Conservation (phyloP, 768 basidiomycete species). For the Mycena leptocephala region DNA sequence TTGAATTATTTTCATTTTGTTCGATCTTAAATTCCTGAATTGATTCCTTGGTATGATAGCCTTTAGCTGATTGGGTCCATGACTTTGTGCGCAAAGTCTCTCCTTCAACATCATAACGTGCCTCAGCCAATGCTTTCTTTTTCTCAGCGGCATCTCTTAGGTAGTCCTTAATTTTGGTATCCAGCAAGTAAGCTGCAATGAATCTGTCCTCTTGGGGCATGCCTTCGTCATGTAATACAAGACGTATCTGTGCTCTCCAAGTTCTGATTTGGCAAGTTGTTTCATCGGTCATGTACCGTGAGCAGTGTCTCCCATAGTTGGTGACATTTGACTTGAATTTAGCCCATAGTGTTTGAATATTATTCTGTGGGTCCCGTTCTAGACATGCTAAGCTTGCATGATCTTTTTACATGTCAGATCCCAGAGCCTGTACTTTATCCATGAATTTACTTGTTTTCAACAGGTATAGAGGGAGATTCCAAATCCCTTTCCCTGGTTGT, state of each 20-base stretch:
- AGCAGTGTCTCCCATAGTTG: conserved; percentile 10
- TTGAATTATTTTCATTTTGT: not conserved
- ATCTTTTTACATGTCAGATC: not conserved
- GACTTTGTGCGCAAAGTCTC: too few species aligned
- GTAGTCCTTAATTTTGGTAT: not conserved
- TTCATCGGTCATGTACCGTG: not conserved
- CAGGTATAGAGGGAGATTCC: not conserved
- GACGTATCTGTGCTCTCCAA: not conserved
- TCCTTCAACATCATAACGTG: not conserved
- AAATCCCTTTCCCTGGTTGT: not conserved
- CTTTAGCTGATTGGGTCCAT: too few species aligned
- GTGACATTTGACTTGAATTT: conserved; percentile 4
- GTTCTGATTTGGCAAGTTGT: not conserved
- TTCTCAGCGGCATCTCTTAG: not conserved
- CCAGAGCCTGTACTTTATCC: not conserved
- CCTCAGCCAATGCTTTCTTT: conserved; percentile 8
- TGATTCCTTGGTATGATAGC: too few species aligned
- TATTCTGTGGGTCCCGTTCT: not conserved
- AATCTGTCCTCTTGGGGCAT: not conserved
- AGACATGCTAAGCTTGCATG: not conserved
- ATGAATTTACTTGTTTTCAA: not conserved
- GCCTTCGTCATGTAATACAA: not conserved
- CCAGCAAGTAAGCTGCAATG: not conserved
- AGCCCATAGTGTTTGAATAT: not conserved
- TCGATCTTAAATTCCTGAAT: too few species aligned